These are phyloP conservation scores for Aegilops sharonensis DNA, from an alignment of 176 grass and related monocot species.

Conservation along the genomic window DNA sequence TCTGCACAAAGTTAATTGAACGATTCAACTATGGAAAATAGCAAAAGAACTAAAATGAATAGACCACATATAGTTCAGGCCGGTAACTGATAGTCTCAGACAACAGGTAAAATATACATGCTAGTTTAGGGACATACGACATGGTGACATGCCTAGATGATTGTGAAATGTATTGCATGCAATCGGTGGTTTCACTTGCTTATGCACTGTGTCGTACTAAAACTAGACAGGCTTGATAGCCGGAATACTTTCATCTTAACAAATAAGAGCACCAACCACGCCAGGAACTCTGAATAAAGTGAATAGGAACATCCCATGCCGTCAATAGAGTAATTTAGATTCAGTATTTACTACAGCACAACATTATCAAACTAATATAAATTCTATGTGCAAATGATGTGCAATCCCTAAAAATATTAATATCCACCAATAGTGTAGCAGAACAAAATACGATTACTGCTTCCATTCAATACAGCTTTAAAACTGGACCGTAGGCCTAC, in stretches of 20 bases:
- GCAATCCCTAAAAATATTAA: not conserved
- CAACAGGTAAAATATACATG: not conserved
- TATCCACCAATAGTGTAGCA: not conserved
- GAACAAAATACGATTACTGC: not conserved
- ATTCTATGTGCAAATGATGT: not conserved
- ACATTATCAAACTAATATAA: not conserved
- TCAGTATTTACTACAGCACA: not conserved
- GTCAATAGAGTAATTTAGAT: not conserved
- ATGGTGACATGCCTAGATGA: not conserved
- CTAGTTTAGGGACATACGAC: not conserved
- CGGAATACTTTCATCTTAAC: not conserved
- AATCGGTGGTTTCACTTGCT: not conserved
- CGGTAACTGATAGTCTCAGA: not conserved
- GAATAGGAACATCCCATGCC: not conserved
- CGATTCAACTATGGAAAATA: conserved; percentile 4
- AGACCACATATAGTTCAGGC: not conserved
- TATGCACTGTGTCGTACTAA: not conserved
- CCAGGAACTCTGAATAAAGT: not conserved
- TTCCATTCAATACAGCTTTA: conserved; percentile 5
- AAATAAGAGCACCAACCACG: not conserved
- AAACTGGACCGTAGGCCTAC: not conserved
- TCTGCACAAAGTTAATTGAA: conserved; percentile 39
- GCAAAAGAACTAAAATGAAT: conserved; percentile 14
- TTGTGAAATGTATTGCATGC: not conserved
- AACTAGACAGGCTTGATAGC: not conserved